Evolutionary conservation across 2,329 filamentous ascomycete species (phyloP), one percentile per base, ranked within the genome.

Genomic region (Xylaria multiplex): DNA sequence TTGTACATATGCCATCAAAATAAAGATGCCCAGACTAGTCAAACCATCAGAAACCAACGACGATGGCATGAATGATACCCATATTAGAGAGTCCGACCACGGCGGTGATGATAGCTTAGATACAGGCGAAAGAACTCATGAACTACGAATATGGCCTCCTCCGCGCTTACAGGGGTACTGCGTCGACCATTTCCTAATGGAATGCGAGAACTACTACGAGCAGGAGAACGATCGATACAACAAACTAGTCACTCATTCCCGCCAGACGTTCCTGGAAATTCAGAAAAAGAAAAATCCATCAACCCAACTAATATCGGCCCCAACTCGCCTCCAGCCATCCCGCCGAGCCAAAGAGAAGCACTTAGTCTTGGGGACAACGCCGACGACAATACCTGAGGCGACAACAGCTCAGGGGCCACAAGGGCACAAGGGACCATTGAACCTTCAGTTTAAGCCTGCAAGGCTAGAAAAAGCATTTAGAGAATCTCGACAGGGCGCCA

Each of bases 161-260:
- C 68, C 68, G 1, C 50, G 59, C 4, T 56, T 68, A 24, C 73
- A 75, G 45, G 70, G 70, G 0, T 75, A 74, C 53, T 75, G 73
- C 48, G 67, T 67, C 8, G 66, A 72, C 2, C 74, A 74, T 62
- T 75, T 75, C 53, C 35, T 75, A 1, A 70, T 69, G 54, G 74
- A 76, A 64, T 75, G 71, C 35, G 64, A 71, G n/a, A 64, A 72
- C 16, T 74, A 75, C 46, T 69, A 75, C 32, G 56, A 70, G 32
- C 43, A 68, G 35, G 70, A 73, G 42, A 73, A 66, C n/a, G 59
- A 61, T 2, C 48, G 42, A 4, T 70, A 68, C 57, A 66, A 69
- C 13, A 62, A 65, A 1, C 45, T 65, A 27, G 52, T 56, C 2
- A 60, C 59, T 16, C 62, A 66, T 32, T 56, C 59, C 2, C 60